phyloP scores from a whole-genome alignment of 2,329 filamentous ascomycete genomes.

The Neofusicoccum cordaticola region DNA sequence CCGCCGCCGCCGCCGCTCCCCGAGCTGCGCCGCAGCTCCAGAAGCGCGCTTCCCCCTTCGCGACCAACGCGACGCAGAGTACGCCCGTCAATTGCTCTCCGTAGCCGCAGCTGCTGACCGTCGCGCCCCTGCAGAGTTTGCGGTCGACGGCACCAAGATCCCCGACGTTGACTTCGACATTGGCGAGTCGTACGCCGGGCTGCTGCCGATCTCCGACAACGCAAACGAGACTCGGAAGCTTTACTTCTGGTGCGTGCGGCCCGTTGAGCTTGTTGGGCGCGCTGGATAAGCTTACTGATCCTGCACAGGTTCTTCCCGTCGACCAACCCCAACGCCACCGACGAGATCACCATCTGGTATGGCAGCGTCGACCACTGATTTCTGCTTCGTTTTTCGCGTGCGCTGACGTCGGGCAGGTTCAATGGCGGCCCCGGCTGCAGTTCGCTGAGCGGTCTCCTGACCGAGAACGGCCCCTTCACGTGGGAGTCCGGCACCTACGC shows the following conservation, averaged over 20 bases:
- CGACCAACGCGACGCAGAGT: slow-evolving; percentile 35
- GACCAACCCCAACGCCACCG: slow-evolving; percentile 46
- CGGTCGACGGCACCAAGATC: slow-evolving; percentile 61
- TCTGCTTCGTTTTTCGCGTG: not conserved
- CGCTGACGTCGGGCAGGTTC: slow-evolving; percentile 25
- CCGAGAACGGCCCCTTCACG: slow-evolving; percentile 67
- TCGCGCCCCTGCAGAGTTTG: slow-evolving; percentile 51
- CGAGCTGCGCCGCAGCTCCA: slow-evolving; percentile 26
- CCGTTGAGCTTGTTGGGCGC: too few relatives aligned
- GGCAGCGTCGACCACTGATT: slow-evolving; percentile 14
- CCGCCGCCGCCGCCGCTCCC: slow-evolving; percentile 16
- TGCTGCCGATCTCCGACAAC: slow-evolving; percentile 55
- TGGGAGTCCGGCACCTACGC: slow-evolving; percentile 64
- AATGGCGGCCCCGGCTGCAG: slow-evolving; percentile 41
- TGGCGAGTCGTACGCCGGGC: slow-evolving; percentile 63
- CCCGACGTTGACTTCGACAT: slow-evolving; percentile 70
- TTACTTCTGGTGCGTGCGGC: slow-evolving; percentile 53
- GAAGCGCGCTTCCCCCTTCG: slow-evolving; percentile 32
- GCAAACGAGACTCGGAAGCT: slow-evolving; percentile 52
- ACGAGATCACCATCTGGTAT: slow-evolving; percentile 60
- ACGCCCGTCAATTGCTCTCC: slow-evolving; percentile 11
- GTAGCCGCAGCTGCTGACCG: slow-evolving; percentile 17
- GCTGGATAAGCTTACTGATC: not conserved
- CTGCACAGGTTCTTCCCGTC: slow-evolving; percentile 59
- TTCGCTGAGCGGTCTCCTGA: slow-evolving; percentile 66